Conservation (phyloP, 148 eudicot species). For the Amaranthus cruentus region DNA sequence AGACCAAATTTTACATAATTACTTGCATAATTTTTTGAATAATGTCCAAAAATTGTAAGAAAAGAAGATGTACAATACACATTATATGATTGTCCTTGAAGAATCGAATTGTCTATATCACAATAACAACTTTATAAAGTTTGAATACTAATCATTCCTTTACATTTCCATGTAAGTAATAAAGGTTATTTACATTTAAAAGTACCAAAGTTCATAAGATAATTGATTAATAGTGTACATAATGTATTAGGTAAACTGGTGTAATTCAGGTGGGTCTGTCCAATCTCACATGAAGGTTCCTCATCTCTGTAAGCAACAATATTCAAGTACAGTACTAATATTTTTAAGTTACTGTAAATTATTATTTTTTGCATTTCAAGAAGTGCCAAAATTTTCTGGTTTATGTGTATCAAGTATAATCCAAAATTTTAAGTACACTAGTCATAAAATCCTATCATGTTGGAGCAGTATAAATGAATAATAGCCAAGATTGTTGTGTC, state of each 20-base stretch:
- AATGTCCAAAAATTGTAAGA: not conserved
- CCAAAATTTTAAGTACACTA: too few relatives aligned
- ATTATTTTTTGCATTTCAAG: too few relatives aligned
- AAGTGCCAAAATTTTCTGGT: too few relatives aligned
- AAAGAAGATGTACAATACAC: conserved; percentile 11
- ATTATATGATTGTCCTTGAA: conserved; percentile 13
- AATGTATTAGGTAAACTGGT: not conserved
- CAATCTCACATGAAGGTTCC: conserved; percentile 1
- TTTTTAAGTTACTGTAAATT: not conserved
- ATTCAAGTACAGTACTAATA: not conserved
- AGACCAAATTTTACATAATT: not conserved
- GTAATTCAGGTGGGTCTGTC: conserved; percentile 3
- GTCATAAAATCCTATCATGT: too few relatives aligned
- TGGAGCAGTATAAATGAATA: too few relatives aligned
- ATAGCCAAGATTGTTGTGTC: too few relatives aligned
- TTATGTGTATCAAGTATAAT: too few relatives aligned
- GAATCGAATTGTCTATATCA: conserved; percentile 22
- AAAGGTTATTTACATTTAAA: not conserved
- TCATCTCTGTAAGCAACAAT: not conserved
- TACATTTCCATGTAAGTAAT: conserved; percentile 1
- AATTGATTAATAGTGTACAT: too few relatives aligned
- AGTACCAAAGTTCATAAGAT: not conserved
- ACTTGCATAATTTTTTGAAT: not conserved
- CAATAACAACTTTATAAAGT: not conserved
- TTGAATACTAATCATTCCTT: not conserved